Evolutionary conservation across 108 stramenopile genomes (phyloP), one percentile per base, ranked within the genome.

Genomic region (Mediolabrus comicus): DNA sequence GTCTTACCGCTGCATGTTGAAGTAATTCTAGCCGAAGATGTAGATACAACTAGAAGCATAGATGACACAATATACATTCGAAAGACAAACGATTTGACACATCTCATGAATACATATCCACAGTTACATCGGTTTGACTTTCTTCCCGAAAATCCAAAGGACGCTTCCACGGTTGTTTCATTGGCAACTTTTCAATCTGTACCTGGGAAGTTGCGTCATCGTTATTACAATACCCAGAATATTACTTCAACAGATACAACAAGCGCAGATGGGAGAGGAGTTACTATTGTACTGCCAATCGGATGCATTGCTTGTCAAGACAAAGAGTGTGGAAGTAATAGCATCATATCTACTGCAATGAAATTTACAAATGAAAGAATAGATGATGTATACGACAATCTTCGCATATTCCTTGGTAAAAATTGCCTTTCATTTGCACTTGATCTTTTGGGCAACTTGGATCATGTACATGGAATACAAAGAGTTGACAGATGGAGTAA

Each of bases 1-100:
- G 65, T 80, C 30, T 33, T 78, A 8, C 79, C 74, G 0, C 68
- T 75, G n/a, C 74, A 80, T 30, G 79, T 80, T 36, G 79, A 80
- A 59, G 74, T 80, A 4, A 75, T 80, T 46, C 12, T 80, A 14
- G 46, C 38, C 22, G 25, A 67, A 4, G 46, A 31, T 65, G 5
- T 2, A 22, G 12, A 58, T 27, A 12, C 7, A 1, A 25, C 51
- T 49, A 22, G n/a, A 22, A 8, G 14, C 16, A 33, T 8, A 56
- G 56, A 57, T 14, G 7, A 58, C 33, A 62, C 14, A 27, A 59
- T 65, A 22, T 28, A 74, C 22, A 38, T 33, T 10, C 22, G 62
- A 59, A 59, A 29, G 26, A 34, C 46, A 14, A 33, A 28, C 34
- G 25, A 52, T 12, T 53, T 65, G 5, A n/a, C 64, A 12, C 64